phyloP scores from a whole-genome alignment of 169 alveolate species.

The Sarcocystis neurona region DNA sequence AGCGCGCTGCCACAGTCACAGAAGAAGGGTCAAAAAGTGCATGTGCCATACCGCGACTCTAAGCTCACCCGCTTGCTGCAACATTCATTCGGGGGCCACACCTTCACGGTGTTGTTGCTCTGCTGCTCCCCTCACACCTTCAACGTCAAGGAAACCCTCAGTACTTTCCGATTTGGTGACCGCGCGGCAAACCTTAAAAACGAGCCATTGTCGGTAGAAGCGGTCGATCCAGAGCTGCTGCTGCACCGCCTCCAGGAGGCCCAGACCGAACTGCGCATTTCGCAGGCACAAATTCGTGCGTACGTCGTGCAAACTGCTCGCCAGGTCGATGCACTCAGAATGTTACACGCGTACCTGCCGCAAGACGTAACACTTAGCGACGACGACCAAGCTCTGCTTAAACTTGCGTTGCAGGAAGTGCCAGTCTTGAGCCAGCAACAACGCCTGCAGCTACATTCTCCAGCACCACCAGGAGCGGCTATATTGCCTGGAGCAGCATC shows the following conservation, averaged over 20 bases:
- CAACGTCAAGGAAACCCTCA: constrained; percentile 83
- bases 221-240: background rate
- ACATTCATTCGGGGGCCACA: constrained; percentile 95
- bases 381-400: constrained; percentile 5
- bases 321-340: constrained; percentile 12
- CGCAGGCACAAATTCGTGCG: constrained; percentile 16
- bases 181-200: constrained; percentile 87
- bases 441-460: too few species aligned
- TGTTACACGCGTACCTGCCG: background rate
- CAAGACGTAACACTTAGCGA: background rate
- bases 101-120: constrained; percentile 93
- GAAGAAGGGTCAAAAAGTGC: constrained; percentile 53
- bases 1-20: constrained; percentile 78
- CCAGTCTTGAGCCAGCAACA: too few species aligned
- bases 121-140: constrained; percentile 84
- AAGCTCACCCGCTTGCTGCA: constrained; percentile 92
- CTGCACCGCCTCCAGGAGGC: constrained; percentile 13
- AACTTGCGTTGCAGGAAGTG: background rate
- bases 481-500: too few species aligned
- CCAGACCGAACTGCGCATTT: constrained; percentile 21
- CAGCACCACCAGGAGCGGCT: too few species aligned
- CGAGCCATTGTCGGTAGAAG: constrained; percentile 72
- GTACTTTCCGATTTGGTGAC: constrained; percentile 87
- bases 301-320: constrained; percentile 19
- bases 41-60: constrained; percentile 96